phyloP scores from a whole-genome alignment of 371 early-diverging fungal genomes.

The Mortierella sp. region DNA sequence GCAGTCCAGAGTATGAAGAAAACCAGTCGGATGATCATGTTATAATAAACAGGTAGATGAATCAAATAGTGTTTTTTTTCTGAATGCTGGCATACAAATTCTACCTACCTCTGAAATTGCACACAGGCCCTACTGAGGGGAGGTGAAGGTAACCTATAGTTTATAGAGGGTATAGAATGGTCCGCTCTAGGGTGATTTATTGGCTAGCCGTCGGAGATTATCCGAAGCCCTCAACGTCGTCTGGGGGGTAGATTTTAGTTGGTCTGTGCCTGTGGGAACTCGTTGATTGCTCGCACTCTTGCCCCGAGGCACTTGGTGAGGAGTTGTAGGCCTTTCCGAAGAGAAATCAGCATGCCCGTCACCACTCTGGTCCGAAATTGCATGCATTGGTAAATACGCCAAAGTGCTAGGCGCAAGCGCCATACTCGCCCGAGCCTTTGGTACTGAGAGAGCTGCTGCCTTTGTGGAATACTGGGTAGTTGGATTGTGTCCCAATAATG shows the following conservation, averaged over 20 bases:
- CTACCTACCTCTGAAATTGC: background rate
- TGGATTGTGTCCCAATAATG: slow-evolving; percentile 26
- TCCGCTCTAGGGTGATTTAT: slow-evolving; percentile 2
- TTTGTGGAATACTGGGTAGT: background rate
- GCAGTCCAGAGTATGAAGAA: slow-evolving; percentile 13
- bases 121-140: background rate
- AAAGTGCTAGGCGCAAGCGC: slow-evolving; percentile 29
- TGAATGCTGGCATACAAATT: background rate
- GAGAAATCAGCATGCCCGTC: background rate
- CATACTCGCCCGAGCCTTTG: slow-evolving; percentile 51
- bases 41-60: background rate
- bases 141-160: too few species aligned
- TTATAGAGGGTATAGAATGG: too few species aligned
- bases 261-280: background rate
- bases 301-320: background rate
- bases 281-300: background rate
- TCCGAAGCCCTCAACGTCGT: slow-evolving; percentile 22
- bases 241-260: slow-evolving; percentile 8
- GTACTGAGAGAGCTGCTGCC: slow-evolving; percentile 11
- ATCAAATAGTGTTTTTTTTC: background rate
- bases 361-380: slow-evolving; percentile 4
- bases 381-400: slow-evolving; percentile 5
- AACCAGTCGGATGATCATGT: slow-evolving; percentile 11
- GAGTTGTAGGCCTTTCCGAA: background rate
- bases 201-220: slow-evolving; percentile 30